phyloP scores from a whole-genome alignment of 371 early-diverging fungal species.

The Apophysomyces variabilis region DNA sequence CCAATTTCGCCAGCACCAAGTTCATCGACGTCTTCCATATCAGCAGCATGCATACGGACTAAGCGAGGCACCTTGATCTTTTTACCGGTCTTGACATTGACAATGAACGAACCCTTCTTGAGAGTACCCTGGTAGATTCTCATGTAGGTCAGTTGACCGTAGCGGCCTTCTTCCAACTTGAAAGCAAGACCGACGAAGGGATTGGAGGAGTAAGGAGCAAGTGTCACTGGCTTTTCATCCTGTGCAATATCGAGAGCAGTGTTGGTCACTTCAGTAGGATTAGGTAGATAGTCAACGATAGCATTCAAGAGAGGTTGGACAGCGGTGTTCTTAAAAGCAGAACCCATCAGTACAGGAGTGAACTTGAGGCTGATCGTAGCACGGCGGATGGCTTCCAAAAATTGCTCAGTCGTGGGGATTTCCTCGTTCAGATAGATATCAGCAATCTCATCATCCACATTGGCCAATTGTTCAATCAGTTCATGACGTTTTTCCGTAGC shows the following conservation, averaged over 20 bases:
- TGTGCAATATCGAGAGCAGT: slow-evolving; percentile 74
- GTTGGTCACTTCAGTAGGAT: slow-evolving; percentile 78
- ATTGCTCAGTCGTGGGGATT: slow-evolving; percentile 71
- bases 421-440: slow-evolving; percentile 84
- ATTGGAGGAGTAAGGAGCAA: slow-evolving; percentile 61
- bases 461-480: slow-evolving; percentile 82
- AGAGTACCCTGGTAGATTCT: slow-evolving; percentile 96
- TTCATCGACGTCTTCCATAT: slow-evolving; percentile 97
- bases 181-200: slow-evolving; percentile 93
- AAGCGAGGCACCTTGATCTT: slow-evolving; percentile 94
- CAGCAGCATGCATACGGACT: slow-evolving; percentile 98
- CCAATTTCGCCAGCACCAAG: slow-evolving; percentile 97
- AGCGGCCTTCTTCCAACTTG: slow-evolving; percentile 94
- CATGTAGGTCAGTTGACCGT: slow-evolving; percentile 96
- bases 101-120: slow-evolving; percentile 84
- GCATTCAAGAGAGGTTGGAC: slow-evolving; percentile 83
- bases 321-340: slow-evolving; percentile 87
- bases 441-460: slow-evolving; percentile 88
- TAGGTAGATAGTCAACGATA: slow-evolving; percentile 76
- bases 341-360: slow-evolving; percentile 88
- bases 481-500: slow-evolving; percentile 79
- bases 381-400: slow-evolving; percentile 77
- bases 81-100: slow-evolving; percentile 92
- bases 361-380: slow-evolving; percentile 80
- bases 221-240: slow-evolving; percentile 67